Evolutionary conservation across 2,329 filamentous ascomycete species (phyloP).

Genomic region (Calonectria montana): DNA sequence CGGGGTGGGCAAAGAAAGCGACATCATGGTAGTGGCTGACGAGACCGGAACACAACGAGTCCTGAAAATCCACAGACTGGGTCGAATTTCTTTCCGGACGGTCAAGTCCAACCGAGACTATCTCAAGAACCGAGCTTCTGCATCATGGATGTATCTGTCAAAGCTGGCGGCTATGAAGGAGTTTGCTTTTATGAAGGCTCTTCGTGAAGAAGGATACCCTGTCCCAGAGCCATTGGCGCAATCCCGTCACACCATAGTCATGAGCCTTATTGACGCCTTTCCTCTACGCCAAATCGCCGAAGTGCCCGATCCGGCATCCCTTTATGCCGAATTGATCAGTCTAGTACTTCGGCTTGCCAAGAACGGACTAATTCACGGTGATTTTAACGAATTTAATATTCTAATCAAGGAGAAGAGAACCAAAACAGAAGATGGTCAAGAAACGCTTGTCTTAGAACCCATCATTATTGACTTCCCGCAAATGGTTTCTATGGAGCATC

Average conservation of each 20-base stretch:
- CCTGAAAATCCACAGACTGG: slow-evolving; percentile 95
- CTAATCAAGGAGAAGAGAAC: slow-evolving; percentile 81
- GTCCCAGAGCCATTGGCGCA: slow-evolving; percentile 91
- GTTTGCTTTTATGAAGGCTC: slow-evolving; percentile 91
- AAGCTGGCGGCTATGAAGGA: slow-evolving; percentile 93
- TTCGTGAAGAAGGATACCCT: slow-evolving; percentile 85
- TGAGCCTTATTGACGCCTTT: slow-evolving; percentile 93
- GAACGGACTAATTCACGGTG: slow-evolving; percentile 93
- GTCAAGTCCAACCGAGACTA: slow-evolving; percentile 98
- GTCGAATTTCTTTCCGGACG: slow-evolving; percentile 95
- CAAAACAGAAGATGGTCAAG: slow-evolving; percentile 53
- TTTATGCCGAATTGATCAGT: slow-evolving; percentile 92
- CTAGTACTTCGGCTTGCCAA: slow-evolving; percentile 86
- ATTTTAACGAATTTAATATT: slow-evolving; percentile 99
- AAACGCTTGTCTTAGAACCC: slow-evolving; percentile 71
- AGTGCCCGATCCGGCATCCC: slow-evolving; percentile 83
- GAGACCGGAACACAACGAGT: slow-evolving; percentile 81
- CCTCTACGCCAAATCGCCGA: slow-evolving; percentile 88
- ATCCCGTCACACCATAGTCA: slow-evolving; percentile 95
- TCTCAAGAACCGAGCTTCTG: slow-evolving; percentile 80
- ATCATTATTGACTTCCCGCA: slow-evolving; percentile 98
- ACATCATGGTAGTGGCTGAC: slow-evolving; percentile 94
- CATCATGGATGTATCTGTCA: slow-evolving; percentile 98
- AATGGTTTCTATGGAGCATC: slow-evolving; percentile 95
- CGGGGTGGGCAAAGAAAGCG: slow-evolving; percentile 96